Conservation (phyloP, 139 green algal species). For the Tetratostichococcus sp. region DNA sequence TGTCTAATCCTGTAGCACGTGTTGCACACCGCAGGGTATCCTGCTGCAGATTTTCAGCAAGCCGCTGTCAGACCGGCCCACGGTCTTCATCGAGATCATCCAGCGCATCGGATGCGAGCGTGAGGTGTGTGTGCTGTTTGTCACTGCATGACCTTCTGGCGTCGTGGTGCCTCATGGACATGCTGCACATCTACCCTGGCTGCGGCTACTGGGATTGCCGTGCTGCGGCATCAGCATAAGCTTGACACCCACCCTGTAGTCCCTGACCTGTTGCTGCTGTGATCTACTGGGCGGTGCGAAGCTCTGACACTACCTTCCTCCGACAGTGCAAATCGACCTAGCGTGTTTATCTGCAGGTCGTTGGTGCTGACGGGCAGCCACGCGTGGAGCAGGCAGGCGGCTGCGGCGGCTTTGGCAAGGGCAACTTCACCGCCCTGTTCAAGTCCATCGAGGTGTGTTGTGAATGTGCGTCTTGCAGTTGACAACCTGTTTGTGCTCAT, state of each 20-base stretch:
- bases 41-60: conserved; percentile 95
- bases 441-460: conserved; percentile 77
- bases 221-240: too few relatives aligned
- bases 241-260: too few relatives aligned
- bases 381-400: conserved; percentile 74
- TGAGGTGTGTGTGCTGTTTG: conserved; percentile 1
- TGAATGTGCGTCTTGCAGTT: too few relatives aligned
- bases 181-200: neutral
- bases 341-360: neutral
- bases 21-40: conserved; percentile 52
- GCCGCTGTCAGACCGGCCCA: conserved; percentile 81
- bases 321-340: neutral
- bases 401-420: conserved; percentile 98
- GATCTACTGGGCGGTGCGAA: too few relatives aligned
- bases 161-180: too few relatives aligned
- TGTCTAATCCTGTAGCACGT: too few relatives aligned
- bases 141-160: too few relatives aligned
- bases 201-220: too few relatives aligned
- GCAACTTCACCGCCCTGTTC: conserved; percentile 96
- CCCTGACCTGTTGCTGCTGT: too few relatives aligned
- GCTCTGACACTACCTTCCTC: too few relatives aligned
- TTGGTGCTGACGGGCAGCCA: neutral
- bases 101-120: conserved; percentile 86
- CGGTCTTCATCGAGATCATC: conserved; percentile 99
- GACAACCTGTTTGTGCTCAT: too few relatives aligned